These are phyloP conservation scores for Pythium aristosporum DNA, from an alignment of 352 stramenopile species.

Conservation along the genomic window DNA sequence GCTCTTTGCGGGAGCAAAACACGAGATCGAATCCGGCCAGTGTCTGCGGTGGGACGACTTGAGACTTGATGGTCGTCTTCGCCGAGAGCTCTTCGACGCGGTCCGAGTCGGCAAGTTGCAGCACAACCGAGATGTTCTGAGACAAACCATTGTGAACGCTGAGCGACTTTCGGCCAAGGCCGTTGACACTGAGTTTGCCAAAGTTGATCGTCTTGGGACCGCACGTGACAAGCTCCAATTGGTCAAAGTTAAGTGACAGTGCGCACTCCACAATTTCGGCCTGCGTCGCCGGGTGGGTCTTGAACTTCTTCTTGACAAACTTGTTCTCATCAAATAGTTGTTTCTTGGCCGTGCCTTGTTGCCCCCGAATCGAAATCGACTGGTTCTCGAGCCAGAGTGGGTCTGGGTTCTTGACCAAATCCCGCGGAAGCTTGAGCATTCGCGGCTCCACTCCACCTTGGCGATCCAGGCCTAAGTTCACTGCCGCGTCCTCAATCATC, in stretches of 20 bases:
- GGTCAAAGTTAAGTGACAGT: conserved; percentile 59
- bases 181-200: conserved; percentile 88
- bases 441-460: conserved; percentile 52
- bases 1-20: conserved; percentile 71
- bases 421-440: conserved; percentile 42
- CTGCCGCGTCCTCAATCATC: conserved; percentile 54
- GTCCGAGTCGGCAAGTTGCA: conserved; percentile 46
- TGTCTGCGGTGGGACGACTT: conserved; percentile 81
- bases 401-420: conserved; percentile 39
- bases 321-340: conserved; percentile 84
- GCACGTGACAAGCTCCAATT: conserved; percentile 64
- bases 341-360: conserved; percentile 34
- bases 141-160: conserved; percentile 88
- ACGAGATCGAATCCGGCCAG: conserved; percentile 90
- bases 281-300: conserved; percentile 81
- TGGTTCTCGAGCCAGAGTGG: conserved; percentile 62
- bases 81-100: conserved; percentile 55
- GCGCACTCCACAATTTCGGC: conserved; percentile 89
- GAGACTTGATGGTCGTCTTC: conserved; percentile 57
- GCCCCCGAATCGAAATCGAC: conserved; percentile 24
- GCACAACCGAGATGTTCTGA: conserved; percentile 74
- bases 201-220: conserved; percentile 91
- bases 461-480: conserved; percentile 35
- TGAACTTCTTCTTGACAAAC: conserved; percentile 93
- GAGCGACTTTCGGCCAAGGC: conserved; percentile 71